A percentile compares a stretch with the other conserved stretches of the same genome.
These are phyloP conservation scores for Populus hybrid DNA, from an alignment of 441 rosid species.

Conservation along the genomic window DNA sequence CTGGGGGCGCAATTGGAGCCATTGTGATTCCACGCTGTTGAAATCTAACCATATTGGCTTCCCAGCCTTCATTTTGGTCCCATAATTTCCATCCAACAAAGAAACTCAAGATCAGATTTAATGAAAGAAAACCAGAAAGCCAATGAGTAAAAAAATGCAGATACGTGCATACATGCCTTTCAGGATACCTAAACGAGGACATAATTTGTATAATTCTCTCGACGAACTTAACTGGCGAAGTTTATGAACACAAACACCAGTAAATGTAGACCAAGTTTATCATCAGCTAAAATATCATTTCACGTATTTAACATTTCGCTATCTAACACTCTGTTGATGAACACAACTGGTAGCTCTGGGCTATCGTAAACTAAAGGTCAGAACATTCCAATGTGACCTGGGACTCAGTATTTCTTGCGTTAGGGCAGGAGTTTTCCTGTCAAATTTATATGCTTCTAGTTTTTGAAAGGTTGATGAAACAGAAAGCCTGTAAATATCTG, in stretches of 20 bases:
- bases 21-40: conserved; percentile 6
- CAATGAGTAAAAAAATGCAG: not conserved
- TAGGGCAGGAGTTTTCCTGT: not conserved
- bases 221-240: not conserved
- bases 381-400: not conserved
- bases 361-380: not conserved
- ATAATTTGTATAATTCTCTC: not conserved
- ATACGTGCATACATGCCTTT: not conserved
- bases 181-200: not conserved
- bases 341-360: not conserved
- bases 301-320: not conserved
- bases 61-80: conserved; percentile 27
- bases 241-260: not conserved
- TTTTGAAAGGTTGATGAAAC: not conserved
- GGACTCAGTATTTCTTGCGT: not conserved
- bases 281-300: not conserved
- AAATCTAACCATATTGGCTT: conserved; percentile 14
- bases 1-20: not conserved
- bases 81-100: not conserved
- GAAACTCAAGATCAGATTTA: not conserved
- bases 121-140: not conserved
- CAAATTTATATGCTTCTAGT: not conserved
- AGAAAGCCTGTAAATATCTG: not conserved
- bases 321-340: not conserved
- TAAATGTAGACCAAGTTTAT: not conserved